Evolutionary conservation across 257 asterid species (phyloP).

Genomic region (Salvia rosmarinus): DNA sequence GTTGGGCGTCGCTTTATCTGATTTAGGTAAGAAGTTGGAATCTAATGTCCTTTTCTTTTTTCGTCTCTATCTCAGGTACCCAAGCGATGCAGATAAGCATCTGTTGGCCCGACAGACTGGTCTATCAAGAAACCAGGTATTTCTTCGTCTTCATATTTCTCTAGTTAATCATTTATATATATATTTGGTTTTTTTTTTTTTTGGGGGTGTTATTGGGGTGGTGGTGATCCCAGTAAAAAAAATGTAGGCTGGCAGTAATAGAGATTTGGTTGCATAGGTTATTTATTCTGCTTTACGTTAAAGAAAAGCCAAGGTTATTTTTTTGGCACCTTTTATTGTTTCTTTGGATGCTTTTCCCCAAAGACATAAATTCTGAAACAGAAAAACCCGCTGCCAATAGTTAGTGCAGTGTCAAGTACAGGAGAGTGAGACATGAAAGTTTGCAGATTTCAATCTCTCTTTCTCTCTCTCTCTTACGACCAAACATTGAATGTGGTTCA

Average conservation of each 20-base stretch:
- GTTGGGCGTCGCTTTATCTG: slow-evolving; percentile 45
- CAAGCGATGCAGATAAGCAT: slow-evolving; percentile 99
- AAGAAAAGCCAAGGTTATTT: slow-evolving; percentile 27
- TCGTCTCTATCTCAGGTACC: slow-evolving; percentile 90
- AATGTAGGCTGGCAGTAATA: too few relatives aligned
- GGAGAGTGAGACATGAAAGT: slow-evolving; percentile 60
- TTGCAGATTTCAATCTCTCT: slow-evolving; percentile 58
- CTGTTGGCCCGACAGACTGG: slow-evolving; percentile 99
- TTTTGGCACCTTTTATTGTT: slow-evolving; percentile 27
- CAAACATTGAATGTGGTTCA: slow-evolving; percentile 32
- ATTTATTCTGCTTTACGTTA: slow-evolving; percentile 6
- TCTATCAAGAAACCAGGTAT: slow-evolving; percentile 93
- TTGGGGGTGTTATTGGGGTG: too few relatives aligned
- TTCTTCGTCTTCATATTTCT: neutral
- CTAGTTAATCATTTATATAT: too few relatives aligned
- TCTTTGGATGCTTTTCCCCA: slow-evolving; percentile 44
- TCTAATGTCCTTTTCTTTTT: slow-evolving; percentile 63
- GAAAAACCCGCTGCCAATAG: slow-evolving; percentile 46
- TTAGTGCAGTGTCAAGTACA: slow-evolving; percentile 51
- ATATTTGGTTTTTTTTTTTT: too few relatives aligned
- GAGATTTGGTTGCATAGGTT: slow-evolving; percentile 22
- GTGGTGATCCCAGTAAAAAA: slow-evolving; percentile 17
- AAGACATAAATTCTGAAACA: slow-evolving; percentile 64
- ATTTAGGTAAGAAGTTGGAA: slow-evolving; percentile 45
- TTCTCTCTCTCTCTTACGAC: slow-evolving; percentile 38